Evolutionary conservation across 257 asterid species (phyloP).

Genomic region (Sherardia arvensis): DNA sequence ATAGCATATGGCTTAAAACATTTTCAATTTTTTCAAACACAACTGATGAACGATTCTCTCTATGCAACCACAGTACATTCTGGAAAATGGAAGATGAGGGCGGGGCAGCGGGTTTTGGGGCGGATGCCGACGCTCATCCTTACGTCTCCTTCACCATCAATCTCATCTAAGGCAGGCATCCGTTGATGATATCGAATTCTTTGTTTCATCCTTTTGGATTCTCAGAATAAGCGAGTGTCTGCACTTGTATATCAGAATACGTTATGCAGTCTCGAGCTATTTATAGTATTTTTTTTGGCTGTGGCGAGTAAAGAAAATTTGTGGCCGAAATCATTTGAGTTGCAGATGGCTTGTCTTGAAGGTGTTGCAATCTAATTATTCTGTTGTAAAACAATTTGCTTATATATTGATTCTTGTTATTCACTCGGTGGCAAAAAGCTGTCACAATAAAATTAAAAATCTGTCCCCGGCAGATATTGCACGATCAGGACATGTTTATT

Average conservation of each 20-base stretch:
- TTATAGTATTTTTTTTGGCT: background rate
- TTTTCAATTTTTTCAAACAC: no score
- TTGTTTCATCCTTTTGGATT: conserved; percentile 4
- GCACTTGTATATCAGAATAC: conserved; percentile 2
- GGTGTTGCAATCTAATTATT: background rate
- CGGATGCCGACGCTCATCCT: conserved; percentile 67
- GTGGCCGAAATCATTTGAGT: background rate
- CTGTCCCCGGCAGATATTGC: no score
- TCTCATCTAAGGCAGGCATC: conserved; percentile 25
- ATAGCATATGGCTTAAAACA: background rate
- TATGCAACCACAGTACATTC: conserved; percentile 52
- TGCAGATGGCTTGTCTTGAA: background rate
- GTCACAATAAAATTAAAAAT: no score
- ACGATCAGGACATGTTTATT: no score
- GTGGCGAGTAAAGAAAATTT: background rate
- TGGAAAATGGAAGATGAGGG: conserved; percentile 86
- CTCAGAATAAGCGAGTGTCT: background rate
- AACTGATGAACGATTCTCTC: conserved; percentile 5
- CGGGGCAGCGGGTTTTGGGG: conserved; percentile 58
- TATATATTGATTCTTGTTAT: background rate
- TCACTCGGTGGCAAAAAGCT: no score
- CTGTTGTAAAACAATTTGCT: conserved; percentile 1
- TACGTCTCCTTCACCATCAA: conserved; percentile 86
- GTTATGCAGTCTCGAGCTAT: background rate
- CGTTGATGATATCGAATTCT: background rate